phyloP scores from a whole-genome alignment of 2,329 filamentous ascomycete genomes.

The Aureobasidium zeae region DNA sequence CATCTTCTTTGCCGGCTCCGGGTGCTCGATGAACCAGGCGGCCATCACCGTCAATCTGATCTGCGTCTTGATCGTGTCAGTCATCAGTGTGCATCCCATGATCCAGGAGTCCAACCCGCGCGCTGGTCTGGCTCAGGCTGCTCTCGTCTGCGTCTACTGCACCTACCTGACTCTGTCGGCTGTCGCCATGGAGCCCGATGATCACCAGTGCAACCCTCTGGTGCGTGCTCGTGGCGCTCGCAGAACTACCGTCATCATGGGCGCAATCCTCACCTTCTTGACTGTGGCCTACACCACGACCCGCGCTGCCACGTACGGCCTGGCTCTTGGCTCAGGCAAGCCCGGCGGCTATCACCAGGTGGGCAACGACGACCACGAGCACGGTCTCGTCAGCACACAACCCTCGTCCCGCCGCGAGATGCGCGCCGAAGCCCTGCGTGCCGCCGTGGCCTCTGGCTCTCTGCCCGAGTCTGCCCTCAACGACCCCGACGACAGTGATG shows the following conservation, averaged over 20 bases:
- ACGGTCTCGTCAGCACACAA: constrained; percentile 80
- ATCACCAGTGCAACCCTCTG: constrained; percentile 88
- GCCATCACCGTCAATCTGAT: constrained; percentile 90
- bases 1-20: constrained; percentile 76
- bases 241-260: constrained; percentile 82
- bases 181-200: constrained; percentile 95
- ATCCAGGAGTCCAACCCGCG: constrained; percentile 89
- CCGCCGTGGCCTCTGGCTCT: constrained; percentile 85
- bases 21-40: constrained; percentile 92
- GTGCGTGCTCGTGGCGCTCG: constrained; percentile 77
- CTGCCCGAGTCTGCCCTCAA: constrained; percentile 84
- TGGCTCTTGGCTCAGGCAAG: constrained; percentile 59
- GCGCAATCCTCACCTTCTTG: constrained; percentile 90
- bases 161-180: constrained; percentile 97
- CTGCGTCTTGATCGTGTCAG: constrained; percentile 68
- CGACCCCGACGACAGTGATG: constrained; percentile 56
- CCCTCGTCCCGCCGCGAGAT: constrained; percentile 75
- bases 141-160: constrained; percentile 96
- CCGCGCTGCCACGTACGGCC: constrained; percentile 81
- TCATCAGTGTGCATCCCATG: constrained; percentile 78
- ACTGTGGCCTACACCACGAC: constrained; percentile 98
- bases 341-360: constrained; percentile 45
- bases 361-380: constrained; percentile 65
- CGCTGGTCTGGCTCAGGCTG: constrained; percentile 90
- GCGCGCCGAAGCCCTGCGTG: constrained; percentile 81